phyloP scores from a whole-genome alignment of 495 filamentous ascomycete genomes.

The Penicillium taxi region DNA sequence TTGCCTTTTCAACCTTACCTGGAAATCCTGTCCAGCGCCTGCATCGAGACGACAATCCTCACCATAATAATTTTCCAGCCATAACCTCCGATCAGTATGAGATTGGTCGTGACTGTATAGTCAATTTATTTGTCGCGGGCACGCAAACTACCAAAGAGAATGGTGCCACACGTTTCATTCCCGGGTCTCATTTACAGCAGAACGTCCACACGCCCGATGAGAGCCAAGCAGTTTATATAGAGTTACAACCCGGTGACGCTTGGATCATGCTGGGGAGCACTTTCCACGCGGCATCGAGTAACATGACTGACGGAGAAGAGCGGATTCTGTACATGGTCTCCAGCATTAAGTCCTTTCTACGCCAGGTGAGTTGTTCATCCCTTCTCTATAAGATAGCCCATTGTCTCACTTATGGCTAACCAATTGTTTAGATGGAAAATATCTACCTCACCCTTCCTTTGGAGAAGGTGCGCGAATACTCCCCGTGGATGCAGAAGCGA shows the following conservation, averaged over 20 bases:
- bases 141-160: not conserved
- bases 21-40: too few species aligned
- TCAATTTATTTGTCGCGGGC: not conserved
- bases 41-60: not conserved
- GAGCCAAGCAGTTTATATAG: not conserved
- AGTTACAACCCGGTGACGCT: not conserved
- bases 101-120: not conserved
- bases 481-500: too few species aligned
- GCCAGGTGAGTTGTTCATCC: too few species aligned
- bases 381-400: too few species aligned
- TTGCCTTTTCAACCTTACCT: too few species aligned
- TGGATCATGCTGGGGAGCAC: not conserved
- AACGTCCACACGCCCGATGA: not conserved
- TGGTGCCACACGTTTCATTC: not conserved
- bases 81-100: not conserved
- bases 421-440: too few species aligned
- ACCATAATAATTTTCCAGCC: not conserved
- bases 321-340: too few species aligned
- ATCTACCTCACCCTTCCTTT: too few species aligned
- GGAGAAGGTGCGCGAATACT: too few species aligned
- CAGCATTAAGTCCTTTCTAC: too few species aligned
- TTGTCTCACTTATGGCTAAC: too few species aligned
- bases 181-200: not conserved
- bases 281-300: not conserved
- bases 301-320: not conserved